phyloP scores from a whole-genome alignment of 768 basidiomycete species.

The Termitomyces sp. region DNA sequence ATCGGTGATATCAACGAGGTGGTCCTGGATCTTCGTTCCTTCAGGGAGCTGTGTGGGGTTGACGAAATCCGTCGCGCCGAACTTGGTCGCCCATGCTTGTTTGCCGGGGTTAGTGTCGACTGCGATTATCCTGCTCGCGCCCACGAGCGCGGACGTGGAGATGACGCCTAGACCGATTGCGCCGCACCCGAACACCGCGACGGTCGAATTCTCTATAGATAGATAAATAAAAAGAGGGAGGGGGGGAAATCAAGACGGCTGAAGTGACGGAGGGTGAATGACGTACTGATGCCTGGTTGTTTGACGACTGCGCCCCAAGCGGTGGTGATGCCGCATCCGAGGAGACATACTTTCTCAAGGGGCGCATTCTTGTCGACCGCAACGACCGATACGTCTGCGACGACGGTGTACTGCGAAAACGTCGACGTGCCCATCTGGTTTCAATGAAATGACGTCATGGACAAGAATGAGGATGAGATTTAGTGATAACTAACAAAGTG shows the following conservation, averaged over 20 bases:
- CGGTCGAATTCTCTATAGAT: conserved; percentile 80
- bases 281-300: conserved; percentile 78
- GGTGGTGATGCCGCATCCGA: conserved; percentile 97
- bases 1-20: conserved; percentile 89
- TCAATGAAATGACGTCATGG: not conserved
- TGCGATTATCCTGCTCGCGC: conserved; percentile 87
- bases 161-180: conserved; percentile 95
- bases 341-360: conserved; percentile 92
- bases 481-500: conserved; percentile 84
- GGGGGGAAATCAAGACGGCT: not conserved
- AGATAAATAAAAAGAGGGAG: no score
- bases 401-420: conserved; percentile 99
- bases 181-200: conserved; percentile 95
- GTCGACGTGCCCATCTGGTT: conserved; percentile 97
- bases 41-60: conserved; percentile 72
- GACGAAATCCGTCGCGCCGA: conserved; percentile 94
- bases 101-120: conserved; percentile 87
- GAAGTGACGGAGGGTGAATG: not conserved
- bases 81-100: conserved; percentile 83
- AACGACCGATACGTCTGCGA: conserved; percentile 95
- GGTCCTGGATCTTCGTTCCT: conserved; percentile 83
- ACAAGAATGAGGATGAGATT: not conserved
- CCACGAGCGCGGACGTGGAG: conserved; percentile 70
- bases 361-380: conserved; percentile 82
- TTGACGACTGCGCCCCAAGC: conserved; percentile 96